Base-by-base conservation (phyloP, 2,329 filamentous ascomycete species). In the Geosmithia flava region DNA sequence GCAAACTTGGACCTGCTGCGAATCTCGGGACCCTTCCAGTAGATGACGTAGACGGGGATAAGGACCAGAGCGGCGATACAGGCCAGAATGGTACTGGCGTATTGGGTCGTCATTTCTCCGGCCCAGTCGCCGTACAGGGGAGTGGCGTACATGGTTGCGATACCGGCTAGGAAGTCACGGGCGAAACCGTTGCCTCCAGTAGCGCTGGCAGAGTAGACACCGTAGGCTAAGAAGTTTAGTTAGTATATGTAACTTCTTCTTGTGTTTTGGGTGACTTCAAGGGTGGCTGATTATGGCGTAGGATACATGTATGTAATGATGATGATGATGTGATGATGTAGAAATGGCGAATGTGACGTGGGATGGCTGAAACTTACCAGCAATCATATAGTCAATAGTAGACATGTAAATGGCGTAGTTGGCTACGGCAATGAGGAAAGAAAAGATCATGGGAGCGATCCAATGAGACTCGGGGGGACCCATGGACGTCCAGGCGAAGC, bases 401-500 rank as follows among this genome's bases (percentile, higher is more conserved):
- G 82, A 80, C 78, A 85, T 84, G 65, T 87, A 86, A 50, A 85
- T 85, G 27, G 75, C 68, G 30, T 83, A 85, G 56, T 88, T 87
- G 48, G 83, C 83, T 46, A 87, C 80, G 20, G 81, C 84, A 45
- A 88, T 79, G 40, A 85, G 66, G 15, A 70, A 71, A 2, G 74
- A 71, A 52, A 81, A 85, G 43, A 86, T 64, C 67, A 82, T 75
- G 2, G 80, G 78, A 0, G 72, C 79, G 19, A 85, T 78, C 83
- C 84, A 87, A 53, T 79, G 78, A 2, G 82, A 59, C 29, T 47
- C 23, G 20, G 75, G 62, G 2, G 80, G 81, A 0, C 80, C 80
- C 20, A 78, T 71, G 0, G 75, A 76, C 0, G 80, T 82, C 74
- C 79, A 83, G 0, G 80, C 82, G 55, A 87, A 86, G 1, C 81